Conservation (phyloP, 352 stramenopile genomes). For the Phytophthora constricta region DNA sequence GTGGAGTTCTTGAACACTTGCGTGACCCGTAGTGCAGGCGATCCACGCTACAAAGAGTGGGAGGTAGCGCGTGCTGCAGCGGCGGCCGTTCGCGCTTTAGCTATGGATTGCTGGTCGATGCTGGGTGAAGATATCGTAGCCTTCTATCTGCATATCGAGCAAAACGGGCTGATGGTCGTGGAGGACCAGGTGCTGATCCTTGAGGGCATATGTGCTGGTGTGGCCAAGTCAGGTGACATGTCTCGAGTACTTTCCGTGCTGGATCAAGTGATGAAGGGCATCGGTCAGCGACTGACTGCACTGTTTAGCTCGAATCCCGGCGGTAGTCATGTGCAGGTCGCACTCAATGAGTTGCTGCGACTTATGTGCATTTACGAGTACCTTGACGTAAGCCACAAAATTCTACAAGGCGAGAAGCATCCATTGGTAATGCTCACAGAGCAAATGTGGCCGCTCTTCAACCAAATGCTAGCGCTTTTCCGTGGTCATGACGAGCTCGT, state of each 20-base stretch:
- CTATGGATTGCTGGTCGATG: constrained; percentile 79
- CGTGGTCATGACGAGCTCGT: constrained; percentile 77
- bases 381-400: constrained; percentile 49
- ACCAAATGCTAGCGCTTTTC: constrained; percentile 84
- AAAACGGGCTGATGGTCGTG: constrained; percentile 67
- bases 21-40: constrained; percentile 58
- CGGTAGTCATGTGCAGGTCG: constrained; percentile 45
- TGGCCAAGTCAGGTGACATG: constrained; percentile 58
- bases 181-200: constrained; percentile 89
- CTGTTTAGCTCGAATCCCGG: constrained; percentile 50
- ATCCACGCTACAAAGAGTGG: constrained; percentile 66
- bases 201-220: constrained; percentile 75
- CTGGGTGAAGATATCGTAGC: constrained; percentile 70
- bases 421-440: constrained; percentile 79
- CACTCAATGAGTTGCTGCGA: constrained; percentile 73
- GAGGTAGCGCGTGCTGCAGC: constrained; percentile 77
- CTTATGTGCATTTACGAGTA: constrained; percentile 90
- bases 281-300: constrained; percentile 54
- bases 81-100: constrained; percentile 72
- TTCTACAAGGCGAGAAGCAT: constrained; percentile 32
- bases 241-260: constrained; percentile 53
- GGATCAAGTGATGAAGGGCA: constrained; percentile 72
- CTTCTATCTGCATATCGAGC: constrained; percentile 84
- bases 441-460: constrained; percentile 80
- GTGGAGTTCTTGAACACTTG: constrained; percentile 77